A percentile compares a stretch with the other conserved stretches of the same genome.
Evolutionary conservation across 2,329 filamentous ascomycete species (phyloP).

Genomic region (Phialemonium atrogriseum): DNA sequence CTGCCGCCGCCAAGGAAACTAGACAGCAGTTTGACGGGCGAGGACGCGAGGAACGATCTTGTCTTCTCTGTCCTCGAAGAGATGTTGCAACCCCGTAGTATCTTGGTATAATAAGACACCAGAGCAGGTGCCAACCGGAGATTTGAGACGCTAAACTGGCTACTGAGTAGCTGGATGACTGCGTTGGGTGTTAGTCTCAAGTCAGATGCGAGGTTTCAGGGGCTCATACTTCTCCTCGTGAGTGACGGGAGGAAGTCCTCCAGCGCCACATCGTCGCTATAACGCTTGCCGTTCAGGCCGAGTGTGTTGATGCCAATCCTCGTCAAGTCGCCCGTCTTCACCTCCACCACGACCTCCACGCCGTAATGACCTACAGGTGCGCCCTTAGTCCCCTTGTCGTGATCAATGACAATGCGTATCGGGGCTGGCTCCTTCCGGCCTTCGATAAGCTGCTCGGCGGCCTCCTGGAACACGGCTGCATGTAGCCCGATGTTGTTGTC

Average conservation of each 20-base stretch:
- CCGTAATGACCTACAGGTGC: conserved; percentile 59
- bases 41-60: conserved; percentile 66
- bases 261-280: conserved; percentile 63
- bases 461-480: conserved; percentile 66
- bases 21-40: conserved; percentile 83
- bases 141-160: conserved; percentile 62
- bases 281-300: conserved; percentile 63
- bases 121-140: conserved; percentile 56
- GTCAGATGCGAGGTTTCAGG: not conserved
- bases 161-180: conserved; percentile 67
- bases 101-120: conserved; percentile 69
- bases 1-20: conserved; percentile 63
- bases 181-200: conserved; percentile 21
- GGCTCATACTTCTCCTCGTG: conserved; percentile 61
- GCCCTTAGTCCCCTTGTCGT: conserved; percentile 56
- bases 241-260: conserved; percentile 69
- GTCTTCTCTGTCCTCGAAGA: conserved; percentile 56
- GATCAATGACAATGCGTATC: conserved; percentile 66
- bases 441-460: conserved; percentile 50
- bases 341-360: conserved; percentile 61
- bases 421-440: conserved; percentile 60
- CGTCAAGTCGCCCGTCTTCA: conserved; percentile 45
- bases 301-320: conserved; percentile 41
- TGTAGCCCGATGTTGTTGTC: conserved; percentile 52
- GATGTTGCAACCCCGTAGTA: conserved; percentile 61